Conservation (phyloP, 495 filamentous ascomycete genomes). For the Pseudevernia furfuracea region DNA sequence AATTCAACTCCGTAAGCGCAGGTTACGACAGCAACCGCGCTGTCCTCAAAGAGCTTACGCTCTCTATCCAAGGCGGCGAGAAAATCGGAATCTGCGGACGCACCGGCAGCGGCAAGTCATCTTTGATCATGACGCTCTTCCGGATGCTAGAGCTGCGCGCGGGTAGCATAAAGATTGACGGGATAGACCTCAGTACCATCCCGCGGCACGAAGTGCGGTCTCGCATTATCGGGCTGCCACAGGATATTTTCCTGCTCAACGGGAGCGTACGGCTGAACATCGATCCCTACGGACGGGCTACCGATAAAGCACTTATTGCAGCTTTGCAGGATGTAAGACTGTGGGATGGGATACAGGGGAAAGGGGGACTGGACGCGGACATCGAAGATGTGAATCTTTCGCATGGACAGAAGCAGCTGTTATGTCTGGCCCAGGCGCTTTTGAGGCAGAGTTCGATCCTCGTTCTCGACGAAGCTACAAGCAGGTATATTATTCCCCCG, state of each 20-base stretch:
- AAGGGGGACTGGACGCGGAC: slow-evolving; percentile 44
- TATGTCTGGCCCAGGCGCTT: slow-evolving; percentile 56
- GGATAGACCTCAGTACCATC: slow-evolving; percentile 40
- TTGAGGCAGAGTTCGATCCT: slow-evolving; percentile 42
- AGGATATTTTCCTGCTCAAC: slow-evolving; percentile 50
- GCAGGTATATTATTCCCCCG: slow-evolving; percentile 35
- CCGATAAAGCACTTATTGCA: slow-evolving; percentile 36
- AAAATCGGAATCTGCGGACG: slow-evolving; percentile 45
- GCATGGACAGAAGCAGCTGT: slow-evolving; percentile 57
- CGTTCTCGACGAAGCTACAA: slow-evolving; percentile 46
- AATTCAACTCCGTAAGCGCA: slow-evolving; percentile 40
- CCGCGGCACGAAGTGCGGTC: slow-evolving; percentile 42
- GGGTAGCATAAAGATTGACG: slow-evolving; percentile 43
- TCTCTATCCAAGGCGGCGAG: slow-evolving; percentile 47
- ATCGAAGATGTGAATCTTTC: slow-evolving; percentile 47
- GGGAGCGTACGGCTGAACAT: slow-evolving; percentile 42
- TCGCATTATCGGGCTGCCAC: slow-evolving; percentile 46
- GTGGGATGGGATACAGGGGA: slow-evolving; percentile 40
- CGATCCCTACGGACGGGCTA: slow-evolving; percentile 32
- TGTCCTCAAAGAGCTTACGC: slow-evolving; percentile 44
- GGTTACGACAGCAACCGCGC: slow-evolving; percentile 32
- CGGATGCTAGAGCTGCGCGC: slow-evolving; percentile 41
- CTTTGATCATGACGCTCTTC: slow-evolving; percentile 47
- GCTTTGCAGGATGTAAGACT: slow-evolving; percentile 46
- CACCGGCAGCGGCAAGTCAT: slow-evolving; percentile 39